phyloP scores from a whole-genome alignment of 192 early-diverging fungal genomes.

The Coemansia sp. region DNA sequence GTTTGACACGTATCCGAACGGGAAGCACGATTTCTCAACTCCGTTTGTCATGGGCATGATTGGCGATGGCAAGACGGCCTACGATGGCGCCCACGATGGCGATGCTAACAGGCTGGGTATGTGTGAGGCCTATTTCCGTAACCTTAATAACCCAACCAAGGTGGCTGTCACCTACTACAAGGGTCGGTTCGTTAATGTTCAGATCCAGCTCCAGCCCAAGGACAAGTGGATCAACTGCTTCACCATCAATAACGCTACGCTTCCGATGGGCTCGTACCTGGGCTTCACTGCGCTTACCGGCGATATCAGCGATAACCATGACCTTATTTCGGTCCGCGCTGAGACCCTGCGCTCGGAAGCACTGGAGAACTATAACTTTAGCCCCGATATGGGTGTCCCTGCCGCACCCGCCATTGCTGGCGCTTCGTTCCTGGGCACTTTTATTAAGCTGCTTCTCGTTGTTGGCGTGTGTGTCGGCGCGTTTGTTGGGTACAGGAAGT shows the following conservation, averaged over 20 bases:
- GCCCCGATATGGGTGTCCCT: constrained; percentile 7
- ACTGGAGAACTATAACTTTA: constrained; percentile 43
- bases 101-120: constrained; percentile 63
- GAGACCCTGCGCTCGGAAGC: constrained; percentile 49
- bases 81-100: constrained; percentile 86
- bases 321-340: constrained; percentile 41
- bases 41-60: constrained; percentile 93
- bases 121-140: constrained; percentile 81
- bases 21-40: constrained; percentile 66
- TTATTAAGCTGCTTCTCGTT: constrained; percentile 47
- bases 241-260: constrained; percentile 68
- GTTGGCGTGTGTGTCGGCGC: constrained; percentile 43
- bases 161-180: constrained; percentile 76
- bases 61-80: constrained; percentile 85
- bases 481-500: constrained; percentile 53
- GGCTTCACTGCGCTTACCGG: constrained; percentile 94
- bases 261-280: constrained; percentile 79
- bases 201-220: constrained; percentile 58
- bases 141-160: constrained; percentile 60
- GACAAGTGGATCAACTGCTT: constrained; percentile 87
- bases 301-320: constrained; percentile 76
- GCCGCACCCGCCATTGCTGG: constrained; percentile 4
- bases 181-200: constrained; percentile 56
- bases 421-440: constrained; percentile 25
- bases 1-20: constrained; percentile 95